Base-by-base conservation (phyloP, 306 rosid species). In the Trifolium dubium region DNA sequence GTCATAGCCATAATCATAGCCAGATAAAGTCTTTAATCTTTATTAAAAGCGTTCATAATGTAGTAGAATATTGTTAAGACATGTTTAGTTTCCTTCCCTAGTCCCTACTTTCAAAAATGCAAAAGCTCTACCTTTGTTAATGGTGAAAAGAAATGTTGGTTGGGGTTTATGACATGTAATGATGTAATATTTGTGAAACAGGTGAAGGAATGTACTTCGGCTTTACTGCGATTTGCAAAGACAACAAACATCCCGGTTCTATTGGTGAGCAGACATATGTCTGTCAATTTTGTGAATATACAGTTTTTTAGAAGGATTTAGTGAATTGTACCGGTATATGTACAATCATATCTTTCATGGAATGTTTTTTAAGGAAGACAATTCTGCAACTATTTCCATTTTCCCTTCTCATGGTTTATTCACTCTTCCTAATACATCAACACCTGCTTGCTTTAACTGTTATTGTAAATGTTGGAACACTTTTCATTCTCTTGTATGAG, bases 191-290 rank as follows among this genome's bases (percentile, higher is more conserved):
- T 69, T 76, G 46, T 70, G 69, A 83, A 69, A 71, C 86, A 93
- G 98, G 91, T 94, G 71, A 94, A 88, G 80, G 98, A 94, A 84
- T 91, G 98, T 72, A 91, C 95, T 51, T 83, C 91, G 37, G 89
- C 95, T 73, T 80, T 94, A 87, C 85, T 91, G 69, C 91, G 87
- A 71, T 91, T 87, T 82, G 92, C 97, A 3, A 91, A 94, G 95
- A 88, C 68, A 69, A 94, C 97, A 8, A 83, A 85, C 67, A 81
- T 90, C 71, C 92, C 98, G 0, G 85, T 94, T 75, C 82, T 94
- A 56, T 75, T 94, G 97, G 98, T 94, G 60, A 84, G 92, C 30
- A 46, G 19, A 61, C 39, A 18, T n/a, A 46, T 39, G 18, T n/a
- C 37, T 58, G 28, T 63, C 53, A 31, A 50, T 34, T 69, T 75